Evolutionary conservation across 1,284 basidiomycete species (phyloP), one percentile per base, ranked within the genome.

Genomic region (Ceratobasidium sp.): DNA sequence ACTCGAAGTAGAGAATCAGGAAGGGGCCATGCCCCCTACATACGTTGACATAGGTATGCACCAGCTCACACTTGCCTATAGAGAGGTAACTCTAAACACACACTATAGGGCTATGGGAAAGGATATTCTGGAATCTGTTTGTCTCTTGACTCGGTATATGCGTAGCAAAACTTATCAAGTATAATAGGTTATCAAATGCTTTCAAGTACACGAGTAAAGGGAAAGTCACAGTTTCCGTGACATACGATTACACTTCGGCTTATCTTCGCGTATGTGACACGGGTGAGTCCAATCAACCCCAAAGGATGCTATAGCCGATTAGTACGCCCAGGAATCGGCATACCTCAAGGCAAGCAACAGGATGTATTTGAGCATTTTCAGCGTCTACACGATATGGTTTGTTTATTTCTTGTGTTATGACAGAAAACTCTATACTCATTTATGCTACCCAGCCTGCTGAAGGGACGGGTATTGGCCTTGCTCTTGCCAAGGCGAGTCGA

Each of bases 401-500:
- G 67, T 71, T 45, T 4, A 41, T 39, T 14, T 14, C 14, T 39
- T 18, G 43, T 3, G 9, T 18, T 10, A 18, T 10, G 9, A 18
- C 9, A 45, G 43, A 6, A 6, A 8, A 45, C 6, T 45, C n/a
- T n/a, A n/a, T 45, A 18, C 43, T n/a, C 4, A 45, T 60, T n/a
- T n/a, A n/a, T 78, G 5, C 75, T 75, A 14, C 74, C 74, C 23
- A 75, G 78, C 14, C 77, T 75, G 57, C 74, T 48, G 79, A 79
- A 75, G 79, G 79, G 4, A 79, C 79, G 4, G 79, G 79, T 6
- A 79, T 80, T 62, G 79, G 79, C 9, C 73, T 80, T 16, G 75
- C 79, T 30, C 73, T 80, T 3, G 79, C 79, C 9, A 76, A 67
- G 34, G 74, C 43, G 18, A 32, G 28, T 12, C 36, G 21, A 14